Evolutionary conservation across 208 protist genomes (phyloP), one percentile per base, ranked within the genome.

Genomic region (Herpetomonas tarakana): DNA sequence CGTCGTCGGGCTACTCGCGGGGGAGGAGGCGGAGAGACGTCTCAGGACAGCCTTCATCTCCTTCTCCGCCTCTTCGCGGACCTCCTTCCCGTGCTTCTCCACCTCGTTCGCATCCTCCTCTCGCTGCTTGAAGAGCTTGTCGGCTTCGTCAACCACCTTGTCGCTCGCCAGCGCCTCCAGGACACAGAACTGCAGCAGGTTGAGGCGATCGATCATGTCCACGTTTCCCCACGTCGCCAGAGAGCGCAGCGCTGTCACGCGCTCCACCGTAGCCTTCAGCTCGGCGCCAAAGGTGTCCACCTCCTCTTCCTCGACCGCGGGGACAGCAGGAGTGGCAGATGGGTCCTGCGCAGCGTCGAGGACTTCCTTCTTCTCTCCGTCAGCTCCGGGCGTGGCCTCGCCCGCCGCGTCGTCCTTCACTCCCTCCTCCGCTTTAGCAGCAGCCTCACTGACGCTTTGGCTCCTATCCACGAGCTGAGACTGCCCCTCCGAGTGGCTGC

Each of bases 151-250:
- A 28, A 71, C 74, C 11, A 83, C 77, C 25, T 21, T 59, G 12
- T 82, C 71, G 57, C 76, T 82, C 24, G 28, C 47, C 14, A 96
- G 68, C 2, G 71, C 75, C 73, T 92, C 81, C 14, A 70, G 64
- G 56, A 96, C 75, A 44, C 78, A 78, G 60, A 83, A 93, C 52
- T 83, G 69, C 0, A 96, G 76, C 16, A 96, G 64, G 59, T 84
- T 87, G 11, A 96, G 68, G 1, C 89, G 86, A 65, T 96, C 82
- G 0, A 53, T 28, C 28, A 88, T 54, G 24, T 83, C 74, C n/a
- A 93, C 24, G 71, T 96, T 96, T 16, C 83, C 83, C 86, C 89
- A 96, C 22, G 86, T 76, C 3, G 86, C 83, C 38, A 86, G 49
- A 3, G 71, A 63, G 19, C 83, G 79, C 12, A 93, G 80, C 31